These are phyloP conservation scores for Candida maris DNA, from an alignment of 805 yeast species.

Conservation along the genomic window DNA sequence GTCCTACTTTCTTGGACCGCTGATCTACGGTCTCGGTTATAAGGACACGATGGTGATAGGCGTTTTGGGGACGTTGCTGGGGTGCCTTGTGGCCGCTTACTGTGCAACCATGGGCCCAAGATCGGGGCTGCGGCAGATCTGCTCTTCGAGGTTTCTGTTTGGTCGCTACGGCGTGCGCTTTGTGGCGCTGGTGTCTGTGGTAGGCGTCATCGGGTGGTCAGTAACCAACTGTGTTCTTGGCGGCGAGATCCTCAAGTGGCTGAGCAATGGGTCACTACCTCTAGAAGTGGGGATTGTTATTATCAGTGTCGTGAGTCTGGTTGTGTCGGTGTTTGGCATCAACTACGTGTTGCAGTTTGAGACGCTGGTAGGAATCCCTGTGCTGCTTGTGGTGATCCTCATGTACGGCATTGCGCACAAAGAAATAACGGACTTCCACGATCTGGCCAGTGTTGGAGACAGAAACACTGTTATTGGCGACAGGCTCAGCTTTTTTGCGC, in stretches of 20 bases:
- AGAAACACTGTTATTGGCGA: conserved; percentile 54
- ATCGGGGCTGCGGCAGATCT: conserved; percentile 88
- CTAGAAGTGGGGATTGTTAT: conserved; percentile 71
- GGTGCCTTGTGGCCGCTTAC: conserved; percentile 76
- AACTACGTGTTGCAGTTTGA: conserved; percentile 67
- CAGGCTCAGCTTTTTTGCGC: conserved; percentile 67
- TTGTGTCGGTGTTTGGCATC: conserved; percentile 77
- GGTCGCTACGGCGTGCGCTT: conserved; percentile 85
- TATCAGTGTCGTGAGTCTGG: conserved; percentile 57
- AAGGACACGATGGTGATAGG: conserved; percentile 62
- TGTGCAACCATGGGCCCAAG: conserved; percentile 87
- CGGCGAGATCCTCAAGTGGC: conserved; percentile 71
- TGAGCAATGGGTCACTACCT: conserved; percentile 65
- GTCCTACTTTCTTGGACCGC: conserved; percentile 71
- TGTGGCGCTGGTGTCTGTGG: conserved; percentile 64
- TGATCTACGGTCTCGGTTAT: conserved; percentile 66
- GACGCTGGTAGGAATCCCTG: conserved; percentile 64
- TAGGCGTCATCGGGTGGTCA: conserved; percentile 92
- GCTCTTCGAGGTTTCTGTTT: conserved; percentile 70
- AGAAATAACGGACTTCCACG: conserved; percentile 34
- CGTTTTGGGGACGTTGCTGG: conserved; percentile 57
- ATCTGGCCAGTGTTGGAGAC: conserved; percentile 35
- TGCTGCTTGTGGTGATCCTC: conserved; percentile 60
- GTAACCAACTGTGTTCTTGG: conserved; percentile 86
- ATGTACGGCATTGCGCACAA: conserved; percentile 60